Evolutionary conservation across 106 monocot species (phyloP), one percentile per base, ranked within the genome.

Genomic region (Amphibolis antarctica): DNA sequence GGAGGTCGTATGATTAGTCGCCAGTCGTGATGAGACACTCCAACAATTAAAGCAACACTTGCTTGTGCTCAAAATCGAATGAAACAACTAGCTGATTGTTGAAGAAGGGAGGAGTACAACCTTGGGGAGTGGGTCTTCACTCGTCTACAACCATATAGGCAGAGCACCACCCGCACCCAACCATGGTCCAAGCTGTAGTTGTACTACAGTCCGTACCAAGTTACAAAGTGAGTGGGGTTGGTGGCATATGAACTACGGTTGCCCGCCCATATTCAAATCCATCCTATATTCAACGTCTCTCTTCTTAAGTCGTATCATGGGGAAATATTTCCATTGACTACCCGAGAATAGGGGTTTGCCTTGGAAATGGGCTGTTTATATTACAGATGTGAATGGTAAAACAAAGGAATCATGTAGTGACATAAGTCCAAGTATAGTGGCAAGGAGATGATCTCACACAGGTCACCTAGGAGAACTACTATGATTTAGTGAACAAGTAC

Each of bases 21-120:
- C 12, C 5, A 11, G 1, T 10, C 0, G 9, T 17, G 20, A 0
- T 0, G 7, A 22, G 0, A 0, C 42, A 44, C 2, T 28, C 44
- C 21, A 0, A 12, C 15, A 1, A 19, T 1, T 14, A 44, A 10
- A 42, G 20, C 9, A 13, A 15, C 6, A 63, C 42, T 10, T 63
- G 10, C 2, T 1, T 20, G 44, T 31, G 45, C 10, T 9, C 63
- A 63, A 22, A 13, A 42, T 9, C 12, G 44, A n/a, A n/a, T n/a
- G n/a, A n/a, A n/a, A n/a, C n/a, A n/a, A n/a, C n/a, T n/a, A n/a
- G n/a, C n/a, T n/a, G 9, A 63, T 63, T 4, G 23, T 0, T 0
- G 23, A 0, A n/a, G 17, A 28, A 43, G 44, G 0, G 23, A 13
- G 0, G 13, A 10, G 0, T 63, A 44, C 28, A 0, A 63, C 11